phyloP scores from a whole-genome alignment of 139 green algal species.

The Dunaliella primolecta region DNA sequence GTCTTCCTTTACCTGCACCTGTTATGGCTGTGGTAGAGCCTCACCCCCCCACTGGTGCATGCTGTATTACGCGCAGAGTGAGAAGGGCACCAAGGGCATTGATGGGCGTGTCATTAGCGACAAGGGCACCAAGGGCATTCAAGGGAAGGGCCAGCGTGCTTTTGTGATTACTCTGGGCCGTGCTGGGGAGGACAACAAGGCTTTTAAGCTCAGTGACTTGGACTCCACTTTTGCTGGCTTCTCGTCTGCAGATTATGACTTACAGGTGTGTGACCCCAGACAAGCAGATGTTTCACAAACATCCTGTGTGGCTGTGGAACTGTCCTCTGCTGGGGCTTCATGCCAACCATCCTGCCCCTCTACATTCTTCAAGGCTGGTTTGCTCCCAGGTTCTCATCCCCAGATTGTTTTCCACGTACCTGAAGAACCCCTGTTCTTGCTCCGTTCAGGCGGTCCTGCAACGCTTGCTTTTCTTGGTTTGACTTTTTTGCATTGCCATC shows the following conservation, averaged over 20 bases:
- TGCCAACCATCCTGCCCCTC: background rate
- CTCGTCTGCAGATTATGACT: conserved; percentile 82
- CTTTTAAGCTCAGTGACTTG: conserved; percentile 71
- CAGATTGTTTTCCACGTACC: too few relatives aligned
- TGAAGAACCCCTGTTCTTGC: too few relatives aligned
- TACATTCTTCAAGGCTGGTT: too few relatives aligned
- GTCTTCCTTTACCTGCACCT: too few relatives aligned
- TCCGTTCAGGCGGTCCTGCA: too few relatives aligned
- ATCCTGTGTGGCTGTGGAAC: background rate
- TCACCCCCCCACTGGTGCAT: too few relatives aligned
- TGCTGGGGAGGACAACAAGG: conserved; percentile 82
- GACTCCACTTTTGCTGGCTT: conserved; percentile 78
- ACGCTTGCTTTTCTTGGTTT: too few relatives aligned
- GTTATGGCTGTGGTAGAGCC: too few relatives aligned
- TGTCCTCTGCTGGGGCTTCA: background rate
- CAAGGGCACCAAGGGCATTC: conserved; percentile 85
- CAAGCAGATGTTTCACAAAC: background rate
- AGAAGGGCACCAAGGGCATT: conserved; percentile 86
- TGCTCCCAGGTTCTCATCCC: too few relatives aligned
- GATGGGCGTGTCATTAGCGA: conserved; percentile 75
- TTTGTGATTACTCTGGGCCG: conserved; percentile 77
- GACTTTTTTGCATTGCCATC: too few relatives aligned
- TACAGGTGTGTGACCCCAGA: conserved; percentile 53
- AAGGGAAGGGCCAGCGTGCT: conserved; percentile 63
- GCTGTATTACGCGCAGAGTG: conserved; percentile 49